A percentile compares a stretch with the other conserved stretches of the same genome.
Conservation (phyloP, 176 grass and related monocot genomes). For the Oryza glaberrima region DNA sequence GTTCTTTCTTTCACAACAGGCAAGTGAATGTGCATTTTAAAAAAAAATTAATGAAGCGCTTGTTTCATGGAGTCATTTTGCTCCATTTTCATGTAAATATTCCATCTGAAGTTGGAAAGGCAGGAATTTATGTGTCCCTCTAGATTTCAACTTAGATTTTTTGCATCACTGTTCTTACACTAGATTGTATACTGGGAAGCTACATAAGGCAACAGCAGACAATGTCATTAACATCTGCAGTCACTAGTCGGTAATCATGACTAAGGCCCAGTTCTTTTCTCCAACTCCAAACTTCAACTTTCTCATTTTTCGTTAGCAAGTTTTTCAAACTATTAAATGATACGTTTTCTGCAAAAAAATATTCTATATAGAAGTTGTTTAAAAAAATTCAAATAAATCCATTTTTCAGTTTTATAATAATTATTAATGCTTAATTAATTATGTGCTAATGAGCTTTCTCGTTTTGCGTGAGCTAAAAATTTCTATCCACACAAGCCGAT, state of each 20-base stretch:
- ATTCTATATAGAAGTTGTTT: too few relatives aligned
- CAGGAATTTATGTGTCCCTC: background rate
- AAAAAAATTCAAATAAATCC: too few relatives aligned
- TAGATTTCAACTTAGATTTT: background rate
- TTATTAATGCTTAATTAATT: too few relatives aligned
- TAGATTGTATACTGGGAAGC: background rate
- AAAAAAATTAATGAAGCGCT: background rate
- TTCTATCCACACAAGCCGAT: too few relatives aligned
- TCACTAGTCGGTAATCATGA: background rate
- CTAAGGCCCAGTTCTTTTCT: background rate
- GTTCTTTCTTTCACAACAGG: background rate
- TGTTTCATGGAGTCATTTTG: background rate
- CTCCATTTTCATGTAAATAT: background rate
- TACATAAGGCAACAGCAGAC: background rate
- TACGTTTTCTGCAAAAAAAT: too few relatives aligned
- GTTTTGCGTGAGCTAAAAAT: too few relatives aligned
- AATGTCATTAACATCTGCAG: background rate
- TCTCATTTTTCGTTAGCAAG: too few relatives aligned
- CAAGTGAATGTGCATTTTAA: background rate
- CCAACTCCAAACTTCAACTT: too few relatives aligned
- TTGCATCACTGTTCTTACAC: background rate
- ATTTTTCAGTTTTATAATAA: too few relatives aligned
- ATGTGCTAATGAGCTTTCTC: too few relatives aligned
- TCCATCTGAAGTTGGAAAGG: background rate
- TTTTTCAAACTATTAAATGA: too few relatives aligned